Percentiles rank a stretch among this genome's conserved stretches.
These are phyloP conservation scores for Trichosporon sp. DNA, from an alignment of 1,284 basidiomycete species.

Conservation along the genomic window DNA sequence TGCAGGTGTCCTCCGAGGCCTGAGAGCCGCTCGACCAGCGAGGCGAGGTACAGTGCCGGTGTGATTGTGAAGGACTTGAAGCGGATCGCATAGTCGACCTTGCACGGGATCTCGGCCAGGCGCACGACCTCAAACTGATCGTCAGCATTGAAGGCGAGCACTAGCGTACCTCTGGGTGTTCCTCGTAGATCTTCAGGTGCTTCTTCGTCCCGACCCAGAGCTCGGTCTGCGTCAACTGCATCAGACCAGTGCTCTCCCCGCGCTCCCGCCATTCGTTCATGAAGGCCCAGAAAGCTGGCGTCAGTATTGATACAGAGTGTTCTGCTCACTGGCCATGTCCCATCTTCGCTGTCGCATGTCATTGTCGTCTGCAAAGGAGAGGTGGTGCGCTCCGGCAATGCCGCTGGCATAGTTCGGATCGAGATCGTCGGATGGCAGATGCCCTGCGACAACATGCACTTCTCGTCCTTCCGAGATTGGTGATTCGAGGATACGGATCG, in stretches of 20 bases:
- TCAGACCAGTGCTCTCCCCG: conserved; percentile 36
- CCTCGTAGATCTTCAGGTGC: conserved; percentile 43
- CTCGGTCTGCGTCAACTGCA: conserved; percentile 43
- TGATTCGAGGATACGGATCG: conserved; percentile 35
- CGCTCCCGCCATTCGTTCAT: conserved; percentile 30
- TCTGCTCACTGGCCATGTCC: conserved; percentile 37
- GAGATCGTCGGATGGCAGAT: conserved; percentile 35
- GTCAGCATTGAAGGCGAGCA: neutral
- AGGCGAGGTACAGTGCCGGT: conserved; percentile 38
- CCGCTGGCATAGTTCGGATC: conserved; percentile 36
- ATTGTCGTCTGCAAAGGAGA: conserved; percentile 43
- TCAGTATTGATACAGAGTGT: neutral
- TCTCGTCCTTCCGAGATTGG: neutral
- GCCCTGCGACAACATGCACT: conserved; percentile 40
- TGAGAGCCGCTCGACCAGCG: conserved; percentile 19
- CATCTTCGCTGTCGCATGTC: conserved; percentile 35
- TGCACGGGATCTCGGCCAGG: conserved; percentile 7
- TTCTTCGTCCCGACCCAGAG: conserved; percentile 33
- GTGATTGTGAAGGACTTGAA: conserved; percentile 48
- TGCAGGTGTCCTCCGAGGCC: conserved; percentile 23
- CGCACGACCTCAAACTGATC: conserved; percentile 26
- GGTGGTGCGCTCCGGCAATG: conserved; percentile 46
- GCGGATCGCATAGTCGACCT: conserved; percentile 34
- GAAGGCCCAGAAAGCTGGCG: conserved; percentile 34
- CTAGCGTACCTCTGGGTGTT: conserved; percentile 40